Percentiles rank a stretch among this genome's conserved stretches.
phyloP scores from a whole-genome alignment of 129 eudicot genomes.

The Tagetes erecta region DNA sequence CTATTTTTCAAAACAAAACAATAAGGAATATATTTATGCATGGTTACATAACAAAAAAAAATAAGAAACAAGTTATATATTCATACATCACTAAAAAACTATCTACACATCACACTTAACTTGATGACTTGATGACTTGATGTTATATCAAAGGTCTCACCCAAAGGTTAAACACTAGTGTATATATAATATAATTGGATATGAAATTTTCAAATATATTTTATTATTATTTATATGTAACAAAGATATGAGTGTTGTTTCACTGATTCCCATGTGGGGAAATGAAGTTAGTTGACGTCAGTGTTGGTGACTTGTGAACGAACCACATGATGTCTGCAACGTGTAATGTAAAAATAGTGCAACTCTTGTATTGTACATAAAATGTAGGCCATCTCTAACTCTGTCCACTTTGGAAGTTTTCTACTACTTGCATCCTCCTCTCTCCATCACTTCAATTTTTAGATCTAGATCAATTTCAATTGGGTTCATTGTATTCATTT shows the following conservation, averaged over 20 bases:
- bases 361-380: slow-evolving; percentile 2
- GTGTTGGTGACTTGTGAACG: slow-evolving; percentile 58
- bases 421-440: slow-evolving; percentile 40
- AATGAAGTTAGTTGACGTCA: slow-evolving; percentile 49
- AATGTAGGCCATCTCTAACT: slow-evolving; percentile 34
- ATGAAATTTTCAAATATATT: too few relatives aligned
- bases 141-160: too few relatives aligned
- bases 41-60: not conserved
- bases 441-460: slow-evolving; percentile 32
- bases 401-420: slow-evolving; percentile 41
- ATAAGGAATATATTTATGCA: not conserved
- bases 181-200: too few relatives aligned
- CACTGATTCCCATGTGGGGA: slow-evolving; percentile 68
- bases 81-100: too few relatives aligned
- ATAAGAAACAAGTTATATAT: not conserved
- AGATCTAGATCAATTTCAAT: slow-evolving; percentile 1
- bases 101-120: too few relatives aligned
- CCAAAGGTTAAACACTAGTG: too few relatives aligned
- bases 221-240: not conserved
- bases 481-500: slow-evolving; percentile 3
- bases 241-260: slow-evolving; percentile 16
- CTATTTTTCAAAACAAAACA: not conserved
- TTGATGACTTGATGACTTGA: too few relatives aligned
- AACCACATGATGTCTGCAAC: slow-evolving; percentile 43
- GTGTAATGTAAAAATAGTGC: not conserved